Evolutionary conservation across 2,329 filamentous ascomycete species (phyloP).

Genomic region (Fusarium praegraminearum): DNA sequence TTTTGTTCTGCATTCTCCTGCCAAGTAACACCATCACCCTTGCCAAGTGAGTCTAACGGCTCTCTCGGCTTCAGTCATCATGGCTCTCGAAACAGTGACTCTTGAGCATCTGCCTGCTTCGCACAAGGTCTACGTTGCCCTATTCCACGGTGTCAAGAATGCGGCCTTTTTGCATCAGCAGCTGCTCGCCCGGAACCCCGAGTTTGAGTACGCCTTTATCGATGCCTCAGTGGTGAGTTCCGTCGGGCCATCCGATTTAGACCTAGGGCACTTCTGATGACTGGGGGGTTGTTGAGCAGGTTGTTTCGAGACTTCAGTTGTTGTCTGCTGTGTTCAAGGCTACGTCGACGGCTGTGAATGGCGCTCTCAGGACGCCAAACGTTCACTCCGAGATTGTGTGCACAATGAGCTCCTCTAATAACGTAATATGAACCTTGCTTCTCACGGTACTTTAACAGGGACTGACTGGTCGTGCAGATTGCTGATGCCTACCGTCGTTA

Average conservation of each 20-base stretch:
- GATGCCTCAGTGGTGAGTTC: conserved; percentile 80
- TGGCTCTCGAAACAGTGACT: conserved; percentile 73
- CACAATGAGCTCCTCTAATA: conserved; percentile 83
- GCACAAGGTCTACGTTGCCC: conserved; percentile 76
- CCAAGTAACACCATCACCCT: neutral
- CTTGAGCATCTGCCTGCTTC: conserved; percentile 80
- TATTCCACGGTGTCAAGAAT: conserved; percentile 84
- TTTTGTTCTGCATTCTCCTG: conserved; percentile 8
- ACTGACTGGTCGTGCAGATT: conserved; percentile 68
- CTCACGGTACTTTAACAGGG: neutral
- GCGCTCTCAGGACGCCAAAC: conserved; percentile 80
- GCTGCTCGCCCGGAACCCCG: conserved; percentile 83
- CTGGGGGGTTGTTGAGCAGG: conserved; percentile 55
- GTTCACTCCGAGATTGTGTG: conserved; percentile 91
- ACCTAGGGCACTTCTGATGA: conserved; percentile 22
- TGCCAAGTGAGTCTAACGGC: conserved; percentile 12
- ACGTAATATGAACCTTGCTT: conserved; percentile 62
- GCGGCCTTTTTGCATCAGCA: conserved; percentile 82
- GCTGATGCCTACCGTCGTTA: conserved; percentile 91
- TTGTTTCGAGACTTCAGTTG: conserved; percentile 78
- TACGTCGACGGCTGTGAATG: conserved; percentile 72
- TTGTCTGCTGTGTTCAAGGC: conserved; percentile 82
- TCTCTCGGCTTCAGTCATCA: conserved; percentile 44
- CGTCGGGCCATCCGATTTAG: conserved; percentile 29
- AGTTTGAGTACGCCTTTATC: conserved; percentile 94